A percentile compares a stretch with the other conserved stretches of the same genome.
Conservation (phyloP, 2,329 filamentous ascomycete genomes). For the Fusarium bactridioides region DNA sequence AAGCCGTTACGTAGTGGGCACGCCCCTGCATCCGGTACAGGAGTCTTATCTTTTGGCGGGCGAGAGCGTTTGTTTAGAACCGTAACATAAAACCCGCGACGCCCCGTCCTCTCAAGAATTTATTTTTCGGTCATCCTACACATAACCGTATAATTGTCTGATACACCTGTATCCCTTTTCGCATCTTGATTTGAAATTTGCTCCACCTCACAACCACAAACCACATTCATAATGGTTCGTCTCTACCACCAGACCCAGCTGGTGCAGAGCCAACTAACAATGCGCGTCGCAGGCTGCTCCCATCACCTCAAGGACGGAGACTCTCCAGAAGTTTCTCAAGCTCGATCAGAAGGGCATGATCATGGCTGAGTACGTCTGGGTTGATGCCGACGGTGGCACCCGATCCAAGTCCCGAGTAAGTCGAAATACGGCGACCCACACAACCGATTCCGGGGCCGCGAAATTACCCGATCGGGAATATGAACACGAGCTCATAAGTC, state of each 20-base stretch:
- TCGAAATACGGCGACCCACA: slow-evolving; percentile 37
- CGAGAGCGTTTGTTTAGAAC: slow-evolving; percentile 26
- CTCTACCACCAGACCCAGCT: too few species aligned
- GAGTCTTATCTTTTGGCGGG: slow-evolving; percentile 39
- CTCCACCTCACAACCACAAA: background rate
- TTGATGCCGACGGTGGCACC: slow-evolving; percentile 81
- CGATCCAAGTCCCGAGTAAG: slow-evolving; percentile 97
- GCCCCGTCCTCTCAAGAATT: slow-evolving; percentile 28
- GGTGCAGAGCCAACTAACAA: fast-evolving
- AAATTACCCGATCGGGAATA: too few species aligned
- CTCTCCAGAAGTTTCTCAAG: slow-evolving; percentile 85
- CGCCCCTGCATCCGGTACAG: slow-evolving; percentile 42
- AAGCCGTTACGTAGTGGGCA: too few species aligned
- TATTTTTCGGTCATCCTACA: slow-evolving; percentile 36
- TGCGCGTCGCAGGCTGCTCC: slow-evolving; percentile 3
- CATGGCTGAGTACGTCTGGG: slow-evolving; percentile 98
- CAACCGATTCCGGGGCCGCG: too few species aligned
- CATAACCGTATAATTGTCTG: slow-evolving; percentile 29
- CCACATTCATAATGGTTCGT: slow-evolving; percentile 31
- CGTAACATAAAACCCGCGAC: slow-evolving; percentile 41
- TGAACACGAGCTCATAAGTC: background rate
- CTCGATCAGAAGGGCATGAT: slow-evolving; percentile 88
- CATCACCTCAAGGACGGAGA: slow-evolving; percentile 43
- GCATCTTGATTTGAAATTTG: background rate
- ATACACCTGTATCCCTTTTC: slow-evolving; percentile 31